A percentile compares a stretch with the other conserved stretches of the same genome.
phyloP scores from a whole-genome alignment of 1,284 basidiomycete genomes.

The Chalciporus sp. region DNA sequence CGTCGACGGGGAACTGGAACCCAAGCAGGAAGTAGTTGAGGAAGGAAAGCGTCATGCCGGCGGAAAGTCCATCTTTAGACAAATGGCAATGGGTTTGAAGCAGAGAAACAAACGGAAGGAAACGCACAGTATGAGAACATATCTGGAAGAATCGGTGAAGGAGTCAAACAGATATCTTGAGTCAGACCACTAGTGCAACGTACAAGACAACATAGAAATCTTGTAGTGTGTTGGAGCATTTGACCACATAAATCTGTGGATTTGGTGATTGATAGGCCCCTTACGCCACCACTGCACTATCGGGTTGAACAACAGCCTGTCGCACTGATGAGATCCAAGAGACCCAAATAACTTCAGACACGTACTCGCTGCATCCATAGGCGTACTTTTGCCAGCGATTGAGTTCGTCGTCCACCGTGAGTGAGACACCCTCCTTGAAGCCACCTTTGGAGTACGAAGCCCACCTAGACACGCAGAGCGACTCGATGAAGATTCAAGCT shows the following conservation, averaged over 20 bases:
- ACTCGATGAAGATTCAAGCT: conserved; percentile 4
- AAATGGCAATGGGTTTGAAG: not conserved
- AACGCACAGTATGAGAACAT: conserved; percentile 82
- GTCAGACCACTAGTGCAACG: conserved; percentile 43
- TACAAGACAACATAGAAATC: conserved; percentile 73
- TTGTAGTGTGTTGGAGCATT: conserved; percentile 82
- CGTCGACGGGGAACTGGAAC: conserved; percentile 63
- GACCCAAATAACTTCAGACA: conserved; percentile 2
- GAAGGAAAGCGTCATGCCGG: conserved; percentile 61
- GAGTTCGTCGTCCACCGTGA: conserved; percentile 78
- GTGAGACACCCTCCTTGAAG: conserved; percentile 88
- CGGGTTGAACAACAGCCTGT: conserved; percentile 80
- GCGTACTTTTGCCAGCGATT: conserved; percentile 90
- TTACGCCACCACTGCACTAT: conserved; percentile 68
- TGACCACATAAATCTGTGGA: conserved; percentile 79
- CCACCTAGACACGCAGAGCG: conserved; percentile 52
- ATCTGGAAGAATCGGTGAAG: conserved; percentile 44
- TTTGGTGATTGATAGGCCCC: conserved; percentile 79
- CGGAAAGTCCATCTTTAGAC: conserved; percentile 71
- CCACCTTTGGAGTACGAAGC: conserved; percentile 79
- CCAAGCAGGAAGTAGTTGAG: conserved; percentile 77
- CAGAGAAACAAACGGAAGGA: not conserved
- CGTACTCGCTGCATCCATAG: conserved; percentile 51
- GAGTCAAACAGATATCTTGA: conserved; percentile 4
- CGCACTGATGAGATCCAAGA: conserved; percentile 33